A percentile compares a stretch with the other conserved stretches of the same genome.
Conservation (phyloP, 768 basidiomycete species). For the Lentinula aciculospora region DNA sequence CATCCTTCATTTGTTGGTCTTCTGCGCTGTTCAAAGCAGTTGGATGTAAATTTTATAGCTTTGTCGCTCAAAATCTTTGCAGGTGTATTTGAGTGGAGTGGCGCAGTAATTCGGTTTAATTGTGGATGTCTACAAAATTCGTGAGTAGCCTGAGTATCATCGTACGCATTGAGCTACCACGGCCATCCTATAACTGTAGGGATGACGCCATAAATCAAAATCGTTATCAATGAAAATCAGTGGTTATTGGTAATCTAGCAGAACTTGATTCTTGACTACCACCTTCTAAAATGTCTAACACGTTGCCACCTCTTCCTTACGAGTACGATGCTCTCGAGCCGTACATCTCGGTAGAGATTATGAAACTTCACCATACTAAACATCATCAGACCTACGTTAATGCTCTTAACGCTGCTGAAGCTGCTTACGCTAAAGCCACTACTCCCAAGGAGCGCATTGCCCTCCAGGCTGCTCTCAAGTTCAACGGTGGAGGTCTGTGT, state of each 20-base stretch:
- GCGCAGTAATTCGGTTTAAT: too few species aligned
- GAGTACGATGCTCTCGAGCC: constrained; percentile 88
- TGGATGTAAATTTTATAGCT: too few species aligned
- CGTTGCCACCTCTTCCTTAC: constrained; percentile 72
- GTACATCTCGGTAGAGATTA: constrained; percentile 88
- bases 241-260: constrained; percentile 1
- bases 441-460: constrained; percentile 79
- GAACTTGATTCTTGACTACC: background rate
- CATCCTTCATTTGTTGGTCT: background rate
- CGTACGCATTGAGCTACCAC: too few species aligned
- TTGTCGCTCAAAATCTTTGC: too few species aligned
- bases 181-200: too few species aligned
- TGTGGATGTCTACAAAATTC: too few species aligned
- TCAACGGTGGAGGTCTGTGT: constrained; percentile 76
- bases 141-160: too few species aligned
- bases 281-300: constrained; percentile 34
- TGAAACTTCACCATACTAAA: constrained; percentile 91
- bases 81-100: too few species aligned
- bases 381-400: constrained; percentile 96
- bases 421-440: constrained; percentile 57
- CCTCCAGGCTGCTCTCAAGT: constrained; percentile 88
- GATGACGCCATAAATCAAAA: background rate
- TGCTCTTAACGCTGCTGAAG: constrained; percentile 86
- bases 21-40: too few species aligned
- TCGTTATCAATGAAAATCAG: background rate